phyloP scores from a whole-genome alignment of 352 stramenopile species.

The Phytophthora cryptogea region DNA sequence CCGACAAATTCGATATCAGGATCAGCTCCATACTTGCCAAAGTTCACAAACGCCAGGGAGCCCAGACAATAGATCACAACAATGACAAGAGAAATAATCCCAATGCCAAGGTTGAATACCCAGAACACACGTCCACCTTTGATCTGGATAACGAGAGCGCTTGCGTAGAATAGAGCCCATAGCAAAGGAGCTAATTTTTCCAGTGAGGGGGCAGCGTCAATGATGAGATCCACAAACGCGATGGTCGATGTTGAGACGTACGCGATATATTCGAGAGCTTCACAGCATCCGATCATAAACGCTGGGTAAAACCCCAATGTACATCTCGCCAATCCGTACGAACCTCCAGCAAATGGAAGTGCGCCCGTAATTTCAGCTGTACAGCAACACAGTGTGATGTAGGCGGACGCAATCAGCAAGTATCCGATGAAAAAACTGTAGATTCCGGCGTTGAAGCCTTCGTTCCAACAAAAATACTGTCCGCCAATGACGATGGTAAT shows the following conservation, averaged over 20 bases:
- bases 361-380: slow-evolving; percentile 51
- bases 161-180: slow-evolving; percentile 29
- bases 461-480: slow-evolving; percentile 61
- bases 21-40: slow-evolving; percentile 11
- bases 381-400: slow-evolving; percentile 49
- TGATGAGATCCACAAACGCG: slow-evolving; percentile 40
- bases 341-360: slow-evolving; percentile 47
- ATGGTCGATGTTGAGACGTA: slow-evolving; percentile 46
- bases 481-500: slow-evolving; percentile 60
- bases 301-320: slow-evolving; percentile 47
- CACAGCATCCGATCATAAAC: slow-evolving; percentile 56
- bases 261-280: slow-evolving; percentile 51
- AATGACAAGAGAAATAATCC: slow-evolving; percentile 28
- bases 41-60: slow-evolving; percentile 25
- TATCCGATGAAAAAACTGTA: slow-evolving; percentile 46
- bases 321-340: slow-evolving; percentile 46
- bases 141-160: slow-evolving; percentile 29
- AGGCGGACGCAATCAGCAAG: slow-evolving; percentile 40
- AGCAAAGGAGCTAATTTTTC: slow-evolving; percentile 18
- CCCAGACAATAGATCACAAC: slow-evolving; percentile 39
- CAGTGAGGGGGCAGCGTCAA: slow-evolving; percentile 15
- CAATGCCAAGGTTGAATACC: slow-evolving; percentile 38
- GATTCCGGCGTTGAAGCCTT: slow-evolving; percentile 40
- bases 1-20: slow-evolving; percentile 4
- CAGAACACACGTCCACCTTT: slow-evolving; percentile 37